phyloP scores from a whole-genome alignment of 176 grass and related monocot species.

The Triticum urartu region DNA sequence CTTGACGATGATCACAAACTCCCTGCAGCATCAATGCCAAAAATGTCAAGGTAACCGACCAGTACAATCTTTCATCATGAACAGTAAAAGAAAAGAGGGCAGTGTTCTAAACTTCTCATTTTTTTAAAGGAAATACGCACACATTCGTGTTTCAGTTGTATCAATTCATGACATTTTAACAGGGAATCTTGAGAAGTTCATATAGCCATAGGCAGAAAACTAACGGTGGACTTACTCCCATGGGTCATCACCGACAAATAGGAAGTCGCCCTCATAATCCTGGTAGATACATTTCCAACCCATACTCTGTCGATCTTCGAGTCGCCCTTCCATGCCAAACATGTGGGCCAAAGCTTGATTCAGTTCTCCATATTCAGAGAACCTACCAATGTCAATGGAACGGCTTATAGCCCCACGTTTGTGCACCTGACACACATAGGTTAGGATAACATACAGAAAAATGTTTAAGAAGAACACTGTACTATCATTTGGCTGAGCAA shows the following conservation, averaged over 20 bases:
- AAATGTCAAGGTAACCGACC: conserved; percentile 15
- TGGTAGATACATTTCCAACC: conserved; percentile 93
- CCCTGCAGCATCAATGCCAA: conserved; percentile 47
- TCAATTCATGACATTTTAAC: not conserved
- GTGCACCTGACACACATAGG: conserved; percentile 61
- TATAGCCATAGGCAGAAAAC: not conserved
- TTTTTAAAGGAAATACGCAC: no score
- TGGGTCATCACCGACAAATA: conserved; percentile 87
- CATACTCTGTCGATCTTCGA: conserved; percentile 82
- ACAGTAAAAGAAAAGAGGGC: not conserved
- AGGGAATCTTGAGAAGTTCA: not conserved
- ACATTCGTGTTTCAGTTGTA: not conserved
- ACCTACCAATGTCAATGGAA: conserved; percentile 79
- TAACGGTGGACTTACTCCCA: conserved; percentile 82
- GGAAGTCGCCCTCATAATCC: conserved; percentile 85
- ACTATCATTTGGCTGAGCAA: no score
- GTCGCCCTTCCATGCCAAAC: conserved; percentile 97
- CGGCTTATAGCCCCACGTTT: conserved; percentile 94
- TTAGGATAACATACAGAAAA: conserved; percentile 26
- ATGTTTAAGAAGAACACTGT: no score
- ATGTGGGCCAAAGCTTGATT: conserved; percentile 93
- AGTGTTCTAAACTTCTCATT: not conserved
- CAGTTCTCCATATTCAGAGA: conserved; percentile 77
- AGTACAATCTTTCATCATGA: not conserved
- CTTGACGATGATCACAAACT: conserved; percentile 84